phyloP scores from a whole-genome alignment of 73 alveolate genomes.

The Paramecium bursaria region DNA sequence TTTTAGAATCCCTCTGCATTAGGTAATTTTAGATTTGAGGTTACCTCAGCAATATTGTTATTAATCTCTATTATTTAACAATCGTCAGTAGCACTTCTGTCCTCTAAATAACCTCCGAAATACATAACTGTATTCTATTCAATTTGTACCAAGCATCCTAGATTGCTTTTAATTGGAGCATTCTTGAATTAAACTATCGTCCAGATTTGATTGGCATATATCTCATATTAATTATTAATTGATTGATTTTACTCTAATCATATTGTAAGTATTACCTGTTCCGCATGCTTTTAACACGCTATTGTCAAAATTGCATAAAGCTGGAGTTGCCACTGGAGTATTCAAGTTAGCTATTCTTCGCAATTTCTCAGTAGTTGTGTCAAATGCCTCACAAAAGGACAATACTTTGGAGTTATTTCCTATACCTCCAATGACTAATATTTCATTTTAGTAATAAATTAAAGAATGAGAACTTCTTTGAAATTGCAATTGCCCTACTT shows the following conservation, averaged over 20 bases:
- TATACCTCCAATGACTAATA: background rate
- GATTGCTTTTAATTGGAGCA: background rate
- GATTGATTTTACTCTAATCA: background rate
- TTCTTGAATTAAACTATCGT: background rate
- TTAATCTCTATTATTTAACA: background rate
- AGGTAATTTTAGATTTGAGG: background rate
- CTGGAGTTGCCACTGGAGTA: constrained; percentile 4
- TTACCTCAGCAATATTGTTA: constrained; percentile 7
- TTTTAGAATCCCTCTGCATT: constrained; percentile 19
- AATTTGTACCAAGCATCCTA: constrained; percentile 4
- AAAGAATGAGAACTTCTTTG: constrained; percentile 20
- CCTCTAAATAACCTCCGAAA: constrained; percentile 19
- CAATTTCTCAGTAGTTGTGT: background rate
- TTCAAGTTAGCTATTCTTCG: background rate
- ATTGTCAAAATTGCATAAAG: background rate
- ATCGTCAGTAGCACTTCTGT: background rate
- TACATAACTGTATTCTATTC: constrained; percentile 12
- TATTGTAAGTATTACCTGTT: background rate
- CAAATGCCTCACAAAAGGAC: background rate
- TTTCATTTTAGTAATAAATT: constrained; percentile 16
- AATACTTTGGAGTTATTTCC: background rate
- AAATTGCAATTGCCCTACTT: background rate
- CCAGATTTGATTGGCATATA: background rate
- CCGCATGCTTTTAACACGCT: background rate
- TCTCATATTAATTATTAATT: background rate